phyloP scores from a whole-genome alignment of 176 grass and related monocot genomes.

The Avena insularis region DNA sequence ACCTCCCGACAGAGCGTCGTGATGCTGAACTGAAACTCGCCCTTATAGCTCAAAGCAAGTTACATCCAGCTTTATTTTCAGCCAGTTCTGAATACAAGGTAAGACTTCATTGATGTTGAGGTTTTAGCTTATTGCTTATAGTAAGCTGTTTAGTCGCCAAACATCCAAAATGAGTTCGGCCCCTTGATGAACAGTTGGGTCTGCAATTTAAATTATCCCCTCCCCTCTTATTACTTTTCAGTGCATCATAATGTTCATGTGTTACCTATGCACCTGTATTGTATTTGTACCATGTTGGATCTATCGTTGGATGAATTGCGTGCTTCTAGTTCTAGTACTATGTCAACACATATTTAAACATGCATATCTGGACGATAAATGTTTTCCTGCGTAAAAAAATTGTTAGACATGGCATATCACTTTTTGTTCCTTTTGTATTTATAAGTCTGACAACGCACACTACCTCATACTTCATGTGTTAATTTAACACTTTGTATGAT shows the following conservation, averaged over 20 bases:
- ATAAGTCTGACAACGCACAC: neutral
- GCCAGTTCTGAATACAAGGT: slow-evolving; percentile 85
- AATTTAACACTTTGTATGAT: slow-evolving; percentile 12
- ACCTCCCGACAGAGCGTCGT: slow-evolving; percentile 61
- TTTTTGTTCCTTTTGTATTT: neutral
- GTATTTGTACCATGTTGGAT: slow-evolving; percentile 36
- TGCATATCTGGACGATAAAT: slow-evolving; percentile 18
- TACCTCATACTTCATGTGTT: slow-evolving; percentile 15
- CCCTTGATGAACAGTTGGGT: slow-evolving; percentile 22
- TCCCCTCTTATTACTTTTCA: neutral
- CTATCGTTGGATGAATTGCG: neutral
- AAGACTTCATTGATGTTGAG: slow-evolving; percentile 9
- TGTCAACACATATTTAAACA: slow-evolving; percentile 33
- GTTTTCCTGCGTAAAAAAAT: slow-evolving; percentile 21
- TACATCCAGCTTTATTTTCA: slow-evolving; percentile 93
- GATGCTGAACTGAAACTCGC: slow-evolving; percentile 84
- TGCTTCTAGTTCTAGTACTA: slow-evolving; percentile 27
- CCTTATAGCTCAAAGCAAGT: slow-evolving; percentile 75
- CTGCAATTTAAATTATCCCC: slow-evolving; percentile 11
- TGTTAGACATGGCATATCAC: slow-evolving; percentile 5
- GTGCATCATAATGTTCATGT: slow-evolving; percentile 16
- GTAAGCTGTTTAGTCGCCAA: slow-evolving; percentile 10
- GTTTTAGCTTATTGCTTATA: slow-evolving; percentile 27
- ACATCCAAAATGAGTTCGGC: neutral
- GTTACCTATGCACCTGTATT: slow-evolving; percentile 10